Evolutionary conservation across 176 grass and related monocot genomes (phyloP).

Genomic region (Oryza glaberrima): DNA sequence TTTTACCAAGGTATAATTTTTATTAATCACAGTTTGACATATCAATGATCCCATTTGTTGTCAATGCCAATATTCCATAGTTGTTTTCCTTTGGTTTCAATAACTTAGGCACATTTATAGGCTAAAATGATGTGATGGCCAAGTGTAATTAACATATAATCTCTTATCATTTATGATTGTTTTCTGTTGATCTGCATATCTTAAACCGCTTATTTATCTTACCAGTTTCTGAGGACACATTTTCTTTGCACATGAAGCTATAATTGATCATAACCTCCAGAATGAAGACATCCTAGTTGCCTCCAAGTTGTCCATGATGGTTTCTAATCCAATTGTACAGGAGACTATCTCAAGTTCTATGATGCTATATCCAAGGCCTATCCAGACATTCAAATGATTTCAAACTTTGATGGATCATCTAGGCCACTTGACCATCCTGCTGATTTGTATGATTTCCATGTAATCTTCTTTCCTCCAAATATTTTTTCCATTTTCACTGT

Average conservation of each 20-base stretch:
- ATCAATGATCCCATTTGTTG: neutral
- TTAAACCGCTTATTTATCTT: neutral
- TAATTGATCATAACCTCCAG: neutral
- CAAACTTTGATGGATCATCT: slow-evolving; percentile 72
- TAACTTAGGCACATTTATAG: neutral
- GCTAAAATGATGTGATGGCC: neutral
- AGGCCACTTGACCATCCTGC: slow-evolving; percentile 73
- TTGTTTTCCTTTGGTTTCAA: neutral
- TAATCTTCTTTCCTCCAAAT: slow-evolving; percentile 28
- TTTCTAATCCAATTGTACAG: slow-evolving; percentile 45
- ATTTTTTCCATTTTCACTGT: neutral
- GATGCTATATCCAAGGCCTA: slow-evolving; percentile 63
- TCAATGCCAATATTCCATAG: neutral
- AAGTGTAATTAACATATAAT: neutral
- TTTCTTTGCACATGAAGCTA: neutral
- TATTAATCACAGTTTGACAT: neutral
- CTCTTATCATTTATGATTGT: neutral
- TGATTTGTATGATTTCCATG: slow-evolving; percentile 83
- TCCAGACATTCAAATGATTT: slow-evolving; percentile 80
- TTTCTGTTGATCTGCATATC: neutral
- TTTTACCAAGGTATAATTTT: slow-evolving; percentile 54
- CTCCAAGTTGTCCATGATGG: slow-evolving; percentile 1
- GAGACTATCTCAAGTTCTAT: slow-evolving; percentile 78
- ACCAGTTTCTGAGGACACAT: neutral
- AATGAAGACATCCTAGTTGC: neutral